Evolutionary conservation across 1,284 basidiomycete genomes (phyloP), one percentile per base, ranked within the genome.

Genomic region (Ceratorhiza oryzae-sativae): DNA sequence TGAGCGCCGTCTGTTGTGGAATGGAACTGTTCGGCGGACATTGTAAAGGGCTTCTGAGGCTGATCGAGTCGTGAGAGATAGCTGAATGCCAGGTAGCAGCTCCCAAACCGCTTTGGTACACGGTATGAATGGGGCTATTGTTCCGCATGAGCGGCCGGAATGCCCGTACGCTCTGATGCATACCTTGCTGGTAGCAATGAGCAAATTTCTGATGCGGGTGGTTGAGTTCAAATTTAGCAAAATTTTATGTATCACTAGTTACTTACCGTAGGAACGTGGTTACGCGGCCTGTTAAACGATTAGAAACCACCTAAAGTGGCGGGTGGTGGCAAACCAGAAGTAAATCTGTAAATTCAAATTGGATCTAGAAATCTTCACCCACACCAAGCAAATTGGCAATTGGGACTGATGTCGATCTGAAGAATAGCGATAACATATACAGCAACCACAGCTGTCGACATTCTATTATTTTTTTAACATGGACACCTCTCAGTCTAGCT

Each of bases 11-110:
- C 34, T 18, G 48, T 23, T 23, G 32, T 15, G 12, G 12, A 13
- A 48, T 32, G 45, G 30, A 3, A 32, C 5, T 13, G 58, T 23
- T 41, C 41, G 41, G 62, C 45, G 15, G 62, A 65, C 62, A 65
- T 65, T 13, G 34, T 41, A 45, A 60, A 60, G 23, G 36, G 23
- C 10, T 45, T 60, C 13, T 48, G 13, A 12, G 13, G 23, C 13
- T 25, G 58, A 25, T 20, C 18, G 36, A 42, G 23, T 8, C 20
- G 12, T 5, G n/a, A 27, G 34, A 2, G 46, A 41, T n/a, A 3
- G 8, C 9, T 39, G 34, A 12, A 42, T 42, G 10, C 34, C n/a
- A n/a, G n/a, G n/a, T n/a, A n/a, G n/a, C n/a, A n/a, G n/a, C n/a
- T n/a, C n/a, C n/a, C n/a, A n/a, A n/a, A n/a, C n/a, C n/a, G n/a